These are phyloP conservation scores for Oenanthe sinensis DNA, from an alignment of 129 eudicot species.

Conservation along the genomic window DNA sequence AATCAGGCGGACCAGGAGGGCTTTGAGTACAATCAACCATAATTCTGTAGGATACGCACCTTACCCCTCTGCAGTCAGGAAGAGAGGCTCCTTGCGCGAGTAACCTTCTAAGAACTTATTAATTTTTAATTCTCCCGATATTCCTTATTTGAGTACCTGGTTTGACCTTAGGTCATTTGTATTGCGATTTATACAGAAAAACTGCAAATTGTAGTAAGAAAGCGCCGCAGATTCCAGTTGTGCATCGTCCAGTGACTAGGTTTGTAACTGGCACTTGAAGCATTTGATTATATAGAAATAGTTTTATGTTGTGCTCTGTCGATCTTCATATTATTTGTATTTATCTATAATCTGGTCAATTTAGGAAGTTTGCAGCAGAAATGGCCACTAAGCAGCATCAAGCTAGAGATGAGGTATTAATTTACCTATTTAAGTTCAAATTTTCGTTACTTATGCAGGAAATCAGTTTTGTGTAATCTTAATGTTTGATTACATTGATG, in stretches of 20 bases:
- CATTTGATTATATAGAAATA: neutral
- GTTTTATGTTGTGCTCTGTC: neutral
- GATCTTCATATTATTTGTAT: neutral
- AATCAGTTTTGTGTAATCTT: neutral
- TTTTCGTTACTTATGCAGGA: neutral
- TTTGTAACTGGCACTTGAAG: constrained; percentile 26
- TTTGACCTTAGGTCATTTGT: neutral
- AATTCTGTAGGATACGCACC: constrained; percentile 45
- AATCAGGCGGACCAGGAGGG: constrained; percentile 48
- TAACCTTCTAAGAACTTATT: constrained; percentile 20
- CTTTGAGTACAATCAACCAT: constrained; percentile 40
- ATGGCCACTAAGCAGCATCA: constrained; percentile 21
- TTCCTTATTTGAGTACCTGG: neutral
- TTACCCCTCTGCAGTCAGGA: constrained; percentile 35
- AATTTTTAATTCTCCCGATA: neutral
- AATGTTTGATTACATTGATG: neutral
- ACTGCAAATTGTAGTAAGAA: constrained; percentile 34
- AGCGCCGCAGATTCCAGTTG: constrained; percentile 32
- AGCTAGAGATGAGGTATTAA: constrained; percentile 4
- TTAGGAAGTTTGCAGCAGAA: constrained; percentile 38
- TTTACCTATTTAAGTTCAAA: neutral
- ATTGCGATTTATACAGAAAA: constrained; percentile 29
- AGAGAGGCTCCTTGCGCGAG: constrained; percentile 41
- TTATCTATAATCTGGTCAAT: neutral
- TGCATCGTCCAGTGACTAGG: constrained; percentile 76